Percentiles rank a stretch among this genome's conserved stretches.
These are phyloP conservation scores for Fonsecaea multimorphosa DNA, from an alignment of 2,329 filamentous ascomycete genomes.

Conservation along the genomic window DNA sequence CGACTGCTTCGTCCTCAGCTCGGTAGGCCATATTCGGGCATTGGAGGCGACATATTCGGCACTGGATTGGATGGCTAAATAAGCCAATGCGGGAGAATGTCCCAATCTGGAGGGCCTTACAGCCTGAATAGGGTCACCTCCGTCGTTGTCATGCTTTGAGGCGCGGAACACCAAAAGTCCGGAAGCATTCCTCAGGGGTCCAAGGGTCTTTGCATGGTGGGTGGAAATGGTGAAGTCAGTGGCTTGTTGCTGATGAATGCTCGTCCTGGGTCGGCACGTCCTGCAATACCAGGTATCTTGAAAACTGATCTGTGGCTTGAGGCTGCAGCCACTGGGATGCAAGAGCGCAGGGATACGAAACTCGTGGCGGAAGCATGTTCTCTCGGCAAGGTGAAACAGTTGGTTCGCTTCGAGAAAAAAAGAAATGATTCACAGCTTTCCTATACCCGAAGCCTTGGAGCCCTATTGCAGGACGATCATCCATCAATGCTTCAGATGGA, in stretches of 20 bases:
- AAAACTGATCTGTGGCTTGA: background rate
- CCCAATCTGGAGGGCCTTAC: conserved; percentile 4
- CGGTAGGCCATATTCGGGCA: background rate
- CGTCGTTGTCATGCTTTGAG: conserved; percentile 3
- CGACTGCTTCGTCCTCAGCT: conserved; percentile 3
- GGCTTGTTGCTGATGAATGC: background rate
- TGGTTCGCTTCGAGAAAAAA: background rate
- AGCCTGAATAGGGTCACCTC: background rate
- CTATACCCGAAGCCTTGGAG: background rate
- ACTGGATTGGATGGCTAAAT: background rate
- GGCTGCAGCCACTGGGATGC: background rate
- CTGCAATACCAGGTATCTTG: background rate
- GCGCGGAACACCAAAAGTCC: conserved; percentile 20
- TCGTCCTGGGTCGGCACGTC: background rate
- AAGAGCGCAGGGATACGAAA: background rate
- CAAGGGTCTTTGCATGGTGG: conserved; percentile 4
- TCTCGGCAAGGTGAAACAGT: background rate
- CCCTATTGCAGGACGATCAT: conserved; percentile 1
- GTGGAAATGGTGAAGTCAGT: background rate
- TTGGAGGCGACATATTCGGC: background rate
- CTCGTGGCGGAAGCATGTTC: background rate
- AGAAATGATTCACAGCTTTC: background rate
- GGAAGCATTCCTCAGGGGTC: conserved; percentile 3
- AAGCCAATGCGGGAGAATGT: conserved; percentile 11
- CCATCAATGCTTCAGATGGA: background rate